Conservation (phyloP, 1,139 yeast genomes). For the Petasospora rhodanensis region DNA sequence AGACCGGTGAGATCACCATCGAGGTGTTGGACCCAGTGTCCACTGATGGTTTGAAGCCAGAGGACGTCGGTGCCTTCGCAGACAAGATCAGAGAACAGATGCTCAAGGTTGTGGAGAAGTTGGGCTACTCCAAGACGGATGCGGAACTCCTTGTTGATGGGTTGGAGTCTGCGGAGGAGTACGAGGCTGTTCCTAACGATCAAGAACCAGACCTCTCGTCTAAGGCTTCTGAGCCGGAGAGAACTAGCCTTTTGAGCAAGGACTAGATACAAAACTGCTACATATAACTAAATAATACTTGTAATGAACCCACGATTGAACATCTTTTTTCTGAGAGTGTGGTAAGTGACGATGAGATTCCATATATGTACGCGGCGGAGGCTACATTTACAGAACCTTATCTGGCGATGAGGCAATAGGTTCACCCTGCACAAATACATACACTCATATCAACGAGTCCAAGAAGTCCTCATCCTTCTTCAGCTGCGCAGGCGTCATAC, state of each 20-base stretch:
- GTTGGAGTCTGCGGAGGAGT: slow-evolving; percentile 8
- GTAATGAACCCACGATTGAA: not conserved
- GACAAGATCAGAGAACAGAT: slow-evolving; percentile 36
- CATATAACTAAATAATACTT: not conserved
- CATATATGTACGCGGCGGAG: too few species aligned
- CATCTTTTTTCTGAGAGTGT: too few species aligned
- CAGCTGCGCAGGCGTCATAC: slow-evolving; percentile 15
- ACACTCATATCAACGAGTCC: slow-evolving; percentile 22
- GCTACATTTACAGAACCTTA: too few species aligned
- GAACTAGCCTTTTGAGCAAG: slow-evolving; percentile 23
- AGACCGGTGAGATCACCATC: slow-evolving; percentile 59
- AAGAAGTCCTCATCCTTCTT: slow-evolving; percentile 20
- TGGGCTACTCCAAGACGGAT: slow-evolving; percentile 40
- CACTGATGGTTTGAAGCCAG: slow-evolving; percentile 51
- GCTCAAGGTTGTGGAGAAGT: slow-evolving; percentile 33
- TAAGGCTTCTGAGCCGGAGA: slow-evolving; percentile 16
- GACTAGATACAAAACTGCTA: slow-evolving; percentile 1
- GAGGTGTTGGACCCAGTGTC: slow-evolving; percentile 66
- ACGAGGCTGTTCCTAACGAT: slow-evolving; percentile 21
- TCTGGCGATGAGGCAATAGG: too few species aligned
- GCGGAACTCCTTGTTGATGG: slow-evolving; percentile 3
- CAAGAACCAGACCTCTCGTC: slow-evolving; percentile 5
- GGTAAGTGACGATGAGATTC: too few species aligned
- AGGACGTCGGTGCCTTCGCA: slow-evolving; percentile 52
- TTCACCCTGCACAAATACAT: too few species aligned